Conservation (phyloP, 306 rosid species). For the Myrica gale region DNA sequence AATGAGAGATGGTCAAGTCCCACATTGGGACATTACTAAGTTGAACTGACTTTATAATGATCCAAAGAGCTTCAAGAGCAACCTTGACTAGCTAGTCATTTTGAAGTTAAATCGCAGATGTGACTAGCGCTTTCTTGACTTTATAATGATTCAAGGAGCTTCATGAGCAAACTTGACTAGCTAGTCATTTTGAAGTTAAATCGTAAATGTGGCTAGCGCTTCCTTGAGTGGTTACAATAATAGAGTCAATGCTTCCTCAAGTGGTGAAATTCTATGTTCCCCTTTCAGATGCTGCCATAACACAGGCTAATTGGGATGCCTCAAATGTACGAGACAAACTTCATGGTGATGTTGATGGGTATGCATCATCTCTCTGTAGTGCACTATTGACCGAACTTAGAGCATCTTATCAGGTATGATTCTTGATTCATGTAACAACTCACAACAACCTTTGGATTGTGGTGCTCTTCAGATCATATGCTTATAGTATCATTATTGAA, state of each 20-base stretch:
- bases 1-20: too few species aligned
- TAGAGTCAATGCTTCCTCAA: constrained; percentile 2
- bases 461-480: constrained; percentile 8
- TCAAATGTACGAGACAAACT: constrained; percentile 63
- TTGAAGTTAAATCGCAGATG: too few species aligned
- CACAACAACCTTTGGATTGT: background rate
- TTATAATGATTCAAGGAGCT: too few species aligned
- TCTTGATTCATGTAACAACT: background rate
- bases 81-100: too few species aligned
- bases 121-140: too few species aligned
- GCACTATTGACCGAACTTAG: constrained; percentile 51
- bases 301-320: constrained; percentile 68
- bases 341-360: constrained; percentile 60
- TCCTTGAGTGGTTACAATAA: background rate
- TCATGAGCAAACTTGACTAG: too few species aligned
- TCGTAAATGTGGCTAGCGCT: too few species aligned
- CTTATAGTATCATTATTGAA: background rate
- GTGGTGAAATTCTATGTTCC: constrained; percentile 15
- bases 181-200: too few species aligned
- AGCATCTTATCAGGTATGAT: constrained; percentile 52
- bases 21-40: too few species aligned
- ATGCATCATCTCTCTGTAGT: constrained; percentile 49
- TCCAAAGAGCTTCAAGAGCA: too few species aligned
- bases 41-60: too few species aligned
- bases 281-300: constrained; percentile 59